Percentiles rank a stretch among this genome's conserved stretches.
phyloP scores from a whole-genome alignment of 345 rosid genomes.

The Salix purpurea region DNA sequence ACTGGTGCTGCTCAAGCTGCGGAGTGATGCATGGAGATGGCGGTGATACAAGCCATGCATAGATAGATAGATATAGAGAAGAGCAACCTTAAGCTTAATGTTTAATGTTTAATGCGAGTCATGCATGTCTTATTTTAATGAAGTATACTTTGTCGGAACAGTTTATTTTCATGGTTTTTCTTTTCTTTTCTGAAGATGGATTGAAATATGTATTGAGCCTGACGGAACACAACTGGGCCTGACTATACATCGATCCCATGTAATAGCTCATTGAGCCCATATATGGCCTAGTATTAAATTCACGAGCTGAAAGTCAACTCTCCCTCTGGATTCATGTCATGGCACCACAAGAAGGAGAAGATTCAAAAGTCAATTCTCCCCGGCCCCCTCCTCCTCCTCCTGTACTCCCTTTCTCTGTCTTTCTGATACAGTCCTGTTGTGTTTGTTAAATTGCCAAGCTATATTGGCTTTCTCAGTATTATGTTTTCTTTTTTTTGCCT shows the following conservation, averaged over 20 bases:
- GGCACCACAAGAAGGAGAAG: slow-evolving; percentile 18
- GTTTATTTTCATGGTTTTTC: no score
- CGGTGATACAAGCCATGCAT: background rate
- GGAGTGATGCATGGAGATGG: no score
- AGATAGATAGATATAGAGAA: background rate
- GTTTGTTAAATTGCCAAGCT: background rate
- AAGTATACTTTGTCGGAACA: background rate
- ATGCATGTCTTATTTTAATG: background rate
- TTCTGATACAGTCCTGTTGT: background rate
- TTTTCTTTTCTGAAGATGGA: no score
- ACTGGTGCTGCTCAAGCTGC: no score
- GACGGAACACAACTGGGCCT: no score
- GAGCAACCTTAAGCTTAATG: background rate
- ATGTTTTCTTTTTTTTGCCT: background rate
- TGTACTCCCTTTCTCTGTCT: slow-evolving; percentile 12
- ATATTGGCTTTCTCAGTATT: background rate
- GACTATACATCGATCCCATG: no score
- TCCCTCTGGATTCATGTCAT: slow-evolving; percentile 5
- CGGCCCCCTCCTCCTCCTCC: slow-evolving; percentile 6
- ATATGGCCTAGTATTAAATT: no score
- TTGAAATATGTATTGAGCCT: no score
- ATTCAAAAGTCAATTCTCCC: slow-evolving; percentile 11
- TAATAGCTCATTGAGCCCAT: background rate
- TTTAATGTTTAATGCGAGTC: background rate
- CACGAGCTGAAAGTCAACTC: background rate